These are phyloP conservation scores for Mucor velutinosus DNA, from an alignment of 371 early-diverging fungal genomes.

Conservation along the genomic window DNA sequence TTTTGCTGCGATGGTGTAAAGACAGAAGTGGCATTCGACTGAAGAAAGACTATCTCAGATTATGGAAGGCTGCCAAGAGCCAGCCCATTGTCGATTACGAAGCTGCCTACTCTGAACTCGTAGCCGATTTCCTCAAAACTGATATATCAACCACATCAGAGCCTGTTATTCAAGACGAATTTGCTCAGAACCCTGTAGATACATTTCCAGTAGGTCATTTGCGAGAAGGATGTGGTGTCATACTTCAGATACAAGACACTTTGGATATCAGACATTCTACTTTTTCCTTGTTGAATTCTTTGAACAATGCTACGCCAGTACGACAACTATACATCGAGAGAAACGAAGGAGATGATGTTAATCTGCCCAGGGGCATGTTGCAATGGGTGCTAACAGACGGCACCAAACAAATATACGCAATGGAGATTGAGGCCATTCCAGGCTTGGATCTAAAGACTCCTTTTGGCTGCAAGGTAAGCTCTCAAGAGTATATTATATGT, in stretches of 20 bases:
- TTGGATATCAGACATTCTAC: constrained; percentile 36
- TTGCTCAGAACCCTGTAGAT: constrained; percentile 12
- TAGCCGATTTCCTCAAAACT: constrained; percentile 25
- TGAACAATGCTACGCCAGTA: constrained; percentile 27
- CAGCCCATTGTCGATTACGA: constrained; percentile 13
- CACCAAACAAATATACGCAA: constrained; percentile 27
- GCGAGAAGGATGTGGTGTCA: constrained; percentile 24
- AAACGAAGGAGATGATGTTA: constrained; percentile 15
- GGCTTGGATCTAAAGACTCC: constrained; percentile 34
- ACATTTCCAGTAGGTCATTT: constrained; percentile 29
- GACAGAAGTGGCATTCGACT: constrained; percentile 27
- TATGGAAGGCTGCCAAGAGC: constrained; percentile 14
- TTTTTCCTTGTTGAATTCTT: constrained; percentile 25
- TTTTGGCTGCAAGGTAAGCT: constrained; percentile 46
- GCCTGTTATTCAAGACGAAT: constrained; percentile 27
- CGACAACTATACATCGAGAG: constrained; percentile 33
- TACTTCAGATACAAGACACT: constrained; percentile 42
- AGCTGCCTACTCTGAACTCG: constrained; percentile 16
- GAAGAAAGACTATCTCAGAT: constrained; percentile 19
- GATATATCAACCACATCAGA: constrained; percentile 32
- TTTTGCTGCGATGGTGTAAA: constrained; percentile 23
- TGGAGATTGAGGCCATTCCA: constrained; percentile 35
- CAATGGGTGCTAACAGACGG: constrained; percentile 46
- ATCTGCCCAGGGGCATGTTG: constrained; percentile 37
- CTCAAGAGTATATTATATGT: background rate